A percentile compares a stretch with the other conserved stretches of the same genome.
Evolutionary conservation across 768 basidiomycete genomes (phyloP).

Genomic region (Russula olivacea): DNA sequence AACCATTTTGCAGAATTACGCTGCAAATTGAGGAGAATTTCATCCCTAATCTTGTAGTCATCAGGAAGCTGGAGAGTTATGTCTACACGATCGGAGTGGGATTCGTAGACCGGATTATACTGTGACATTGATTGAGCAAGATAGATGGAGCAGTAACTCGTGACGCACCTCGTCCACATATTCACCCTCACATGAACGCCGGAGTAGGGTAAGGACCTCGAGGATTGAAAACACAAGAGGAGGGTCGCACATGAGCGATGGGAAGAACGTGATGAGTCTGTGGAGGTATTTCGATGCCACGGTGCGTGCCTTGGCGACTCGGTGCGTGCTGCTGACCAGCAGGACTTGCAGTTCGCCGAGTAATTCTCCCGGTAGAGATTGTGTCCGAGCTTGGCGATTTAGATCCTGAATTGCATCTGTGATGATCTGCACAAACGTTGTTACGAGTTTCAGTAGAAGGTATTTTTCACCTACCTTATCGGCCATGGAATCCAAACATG

Average conservation of each 20-base stretch:
- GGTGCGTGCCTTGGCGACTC: slow-evolving; percentile 73
- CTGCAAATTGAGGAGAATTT: slow-evolving; percentile 72
- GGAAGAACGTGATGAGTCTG: slow-evolving; percentile 83
- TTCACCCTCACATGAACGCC: slow-evolving; percentile 86
- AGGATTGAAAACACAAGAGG: slow-evolving; percentile 83
- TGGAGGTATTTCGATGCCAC: slow-evolving; percentile 80
- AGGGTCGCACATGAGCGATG: slow-evolving; percentile 89
- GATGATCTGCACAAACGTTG: slow-evolving; percentile 53
- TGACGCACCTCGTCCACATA: slow-evolving; percentile 76
- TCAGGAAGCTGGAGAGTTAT: slow-evolving; percentile 80
- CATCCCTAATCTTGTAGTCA: slow-evolving; percentile 77
- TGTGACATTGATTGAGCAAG: slow-evolving; percentile 30
- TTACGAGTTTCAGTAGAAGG: background rate
- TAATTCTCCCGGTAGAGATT: slow-evolving; percentile 63
- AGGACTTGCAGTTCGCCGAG: slow-evolving; percentile 71
- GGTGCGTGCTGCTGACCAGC: slow-evolving; percentile 74
- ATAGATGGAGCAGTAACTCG: background rate
- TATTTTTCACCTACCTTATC: slow-evolving; percentile 55
- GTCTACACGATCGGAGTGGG: slow-evolving; percentile 67
- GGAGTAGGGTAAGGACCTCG: slow-evolving; percentile 84
- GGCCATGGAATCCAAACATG: slow-evolving; percentile 81
- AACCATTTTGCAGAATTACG: slow-evolving; percentile 80
- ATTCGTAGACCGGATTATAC: slow-evolving; percentile 87
- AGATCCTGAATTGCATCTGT: slow-evolving; percentile 67
- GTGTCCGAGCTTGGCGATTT: slow-evolving; percentile 68